A percentile compares a stretch with the other conserved stretches of the same genome.
These are phyloP conservation scores for Penicillium cosmopolitanum DNA, from an alignment of 495 filamentous ascomycete genomes.

Conservation along the genomic window DNA sequence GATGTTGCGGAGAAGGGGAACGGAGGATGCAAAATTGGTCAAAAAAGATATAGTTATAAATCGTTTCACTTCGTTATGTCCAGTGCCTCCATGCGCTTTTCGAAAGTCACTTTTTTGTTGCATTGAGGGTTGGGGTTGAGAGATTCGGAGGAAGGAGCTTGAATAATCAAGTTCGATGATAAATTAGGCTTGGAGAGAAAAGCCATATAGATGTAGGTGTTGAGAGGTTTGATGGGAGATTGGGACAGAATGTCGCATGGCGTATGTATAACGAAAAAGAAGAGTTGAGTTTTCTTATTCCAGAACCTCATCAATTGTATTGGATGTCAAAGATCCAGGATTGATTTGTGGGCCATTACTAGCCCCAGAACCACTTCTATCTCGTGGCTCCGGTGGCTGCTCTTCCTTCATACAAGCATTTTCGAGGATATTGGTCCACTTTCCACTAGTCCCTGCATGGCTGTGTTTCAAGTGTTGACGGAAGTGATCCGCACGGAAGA, in stretches of 20 bases:
- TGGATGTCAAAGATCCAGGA: constrained; percentile 36
- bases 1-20: not conserved
- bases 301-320: constrained; percentile 44
- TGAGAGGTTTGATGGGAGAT: not conserved
- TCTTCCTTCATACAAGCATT: constrained; percentile 98
- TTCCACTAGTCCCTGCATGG: constrained; percentile 93
- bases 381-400: constrained; percentile 49
- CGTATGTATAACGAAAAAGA: not conserved
- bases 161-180: not conserved
- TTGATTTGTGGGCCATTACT: constrained; percentile 13
- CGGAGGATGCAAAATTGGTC: not conserved
- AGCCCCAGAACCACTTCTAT: constrained; percentile 11
- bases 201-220: not conserved
- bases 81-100: not conserved
- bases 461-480: constrained; percentile 98
- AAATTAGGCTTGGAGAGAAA: not conserved
- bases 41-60: constrained; percentile 1
- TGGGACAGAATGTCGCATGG: not conserved
- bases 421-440: constrained; percentile 98
- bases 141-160: not conserved
- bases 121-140: not conserved
- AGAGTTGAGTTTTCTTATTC: not conserved
- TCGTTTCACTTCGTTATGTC: constrained; percentile 19
- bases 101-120: constrained; percentile 6
- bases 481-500: constrained; percentile 97